Evolutionary conservation across 129 eudicot genomes (phyloP).

Genomic region (Silybum marianum): DNA sequence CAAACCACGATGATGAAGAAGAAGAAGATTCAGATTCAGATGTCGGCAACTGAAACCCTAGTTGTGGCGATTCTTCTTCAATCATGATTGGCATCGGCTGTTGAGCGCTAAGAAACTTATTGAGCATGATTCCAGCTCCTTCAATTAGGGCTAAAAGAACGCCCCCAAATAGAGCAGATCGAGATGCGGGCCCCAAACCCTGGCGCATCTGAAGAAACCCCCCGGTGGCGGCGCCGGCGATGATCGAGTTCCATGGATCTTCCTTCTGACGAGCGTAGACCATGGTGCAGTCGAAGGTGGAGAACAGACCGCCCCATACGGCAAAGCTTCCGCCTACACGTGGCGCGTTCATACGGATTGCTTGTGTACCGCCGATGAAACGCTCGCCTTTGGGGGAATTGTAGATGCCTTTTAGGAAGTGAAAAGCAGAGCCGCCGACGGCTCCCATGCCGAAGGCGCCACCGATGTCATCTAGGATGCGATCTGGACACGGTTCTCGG

Average conservation of each 20-base stretch:
- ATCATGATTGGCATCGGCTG: slow-evolving; percentile 44
- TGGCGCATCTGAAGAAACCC: slow-evolving; percentile 74
- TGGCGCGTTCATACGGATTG: slow-evolving; percentile 26
- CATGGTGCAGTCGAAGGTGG: slow-evolving; percentile 68
- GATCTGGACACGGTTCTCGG: slow-evolving; percentile 24
- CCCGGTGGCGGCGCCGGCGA: slow-evolving; percentile 79
- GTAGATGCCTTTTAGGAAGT: slow-evolving; percentile 28
- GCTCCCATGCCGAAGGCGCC: slow-evolving; percentile 45
- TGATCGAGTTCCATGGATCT: slow-evolving; percentile 80
- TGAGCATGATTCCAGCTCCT: slow-evolving; percentile 69
- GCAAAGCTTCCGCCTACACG: slow-evolving; percentile 70
- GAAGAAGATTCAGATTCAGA: neutral
- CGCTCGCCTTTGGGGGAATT: slow-evolving; percentile 32
- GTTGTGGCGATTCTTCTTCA: slow-evolving; percentile 38
- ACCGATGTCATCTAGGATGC: slow-evolving; percentile 28
- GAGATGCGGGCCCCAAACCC: slow-evolving; percentile 12
- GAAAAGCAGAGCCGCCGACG: slow-evolving; percentile 55
- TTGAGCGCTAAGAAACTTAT: slow-evolving; percentile 48
- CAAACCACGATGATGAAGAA: slow-evolving; percentile 24
- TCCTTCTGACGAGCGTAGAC: slow-evolving; percentile 68
- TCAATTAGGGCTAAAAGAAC: slow-evolving; percentile 24
- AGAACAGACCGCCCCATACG: slow-evolving; percentile 77
- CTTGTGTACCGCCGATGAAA: slow-evolving; percentile 48
- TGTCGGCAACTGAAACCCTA: slow-evolving; percentile 27
- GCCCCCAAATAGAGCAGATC: slow-evolving; percentile 18